A percentile compares a stretch with the other conserved stretches of the same genome.
Conservation (phyloP, 768 basidiomycete species). For the Bullera alba region DNA sequence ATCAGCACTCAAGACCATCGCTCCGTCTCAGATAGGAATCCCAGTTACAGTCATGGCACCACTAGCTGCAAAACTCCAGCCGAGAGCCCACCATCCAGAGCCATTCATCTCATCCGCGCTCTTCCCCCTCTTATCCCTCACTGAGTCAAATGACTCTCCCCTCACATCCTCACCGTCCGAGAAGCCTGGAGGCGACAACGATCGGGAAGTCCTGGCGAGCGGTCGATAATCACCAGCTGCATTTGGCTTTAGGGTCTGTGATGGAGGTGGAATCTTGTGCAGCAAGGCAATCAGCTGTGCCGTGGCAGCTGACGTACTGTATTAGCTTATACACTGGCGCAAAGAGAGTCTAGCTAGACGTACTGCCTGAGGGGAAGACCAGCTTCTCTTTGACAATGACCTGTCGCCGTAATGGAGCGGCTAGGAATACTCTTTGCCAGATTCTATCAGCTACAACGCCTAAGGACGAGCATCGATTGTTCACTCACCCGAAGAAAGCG, state of each 20-base stretch:
- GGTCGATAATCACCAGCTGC: conserved; percentile 14
- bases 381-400: conserved; percentile 93
- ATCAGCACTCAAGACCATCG: neutral
- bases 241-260: conserved; percentile 47
- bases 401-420: conserved; percentile 88
- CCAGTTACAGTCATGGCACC: conserved; percentile 68
- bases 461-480: neutral
- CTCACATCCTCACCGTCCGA: conserved; percentile 45
- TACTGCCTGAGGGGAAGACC: conserved; percentile 80
- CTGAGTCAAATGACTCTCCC: conserved; percentile 28
- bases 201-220: conserved; percentile 23
- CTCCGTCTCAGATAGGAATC: conserved; percentile 26
- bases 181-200: conserved; percentile 18
- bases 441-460: neutral
- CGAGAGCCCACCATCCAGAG: conserved; percentile 69
- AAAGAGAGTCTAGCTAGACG: no score
- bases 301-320: conserved; percentile 68
- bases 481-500: conserved; percentile 78
- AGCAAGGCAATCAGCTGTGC: conserved; percentile 89
- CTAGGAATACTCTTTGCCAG: conserved; percentile 80
- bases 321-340: neutral
- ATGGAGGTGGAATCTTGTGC: conserved; percentile 52
- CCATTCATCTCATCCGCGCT: conserved; percentile 54
- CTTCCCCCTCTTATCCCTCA: conserved; percentile 49
- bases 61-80: conserved; percentile 71